Base-by-base conservation (phyloP, 495 filamentous ascomycete species). In the Monascus purpureus region DNA sequence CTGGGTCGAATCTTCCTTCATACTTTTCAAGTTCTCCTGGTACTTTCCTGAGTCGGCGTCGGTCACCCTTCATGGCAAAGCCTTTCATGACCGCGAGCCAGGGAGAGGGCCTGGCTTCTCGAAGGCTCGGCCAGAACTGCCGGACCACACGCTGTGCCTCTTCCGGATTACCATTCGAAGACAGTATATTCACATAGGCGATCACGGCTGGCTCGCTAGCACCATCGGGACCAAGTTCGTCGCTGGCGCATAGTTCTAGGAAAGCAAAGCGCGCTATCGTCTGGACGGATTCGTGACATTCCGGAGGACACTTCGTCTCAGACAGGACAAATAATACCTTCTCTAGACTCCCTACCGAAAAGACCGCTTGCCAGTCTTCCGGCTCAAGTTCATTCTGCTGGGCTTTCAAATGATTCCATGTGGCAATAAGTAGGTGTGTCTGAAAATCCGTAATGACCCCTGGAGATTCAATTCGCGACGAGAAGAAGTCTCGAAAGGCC, bases 401-500 rank as follows among this genome's bases (percentile, higher is more conserved):
- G 20, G 41, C 39, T 32, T 46, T 52, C 15, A 92, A 53, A 49
- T 83, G 62, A 17, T 61, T 54, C 36, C 82, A 70, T 12, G 81
- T 71, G 2, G 53, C 48, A 11, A 65, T 39, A 22, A 72, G 60
- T 32, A 75, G 55, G 12, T 57, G 47, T 7, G 75, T 79, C 46
- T 93, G 77, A 18, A 73, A 72, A 13, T 70, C 64, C 36, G 75
- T 81, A 15, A 88, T 50, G 1, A 65, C 39, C 13, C 62, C 57
- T 1, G 57, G 45, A 12, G 50, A 46, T 28, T 54, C 49, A 9
- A 57, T 44, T 39, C 78, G 75, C 28, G 61, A 55, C 5, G 55
- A 52, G 31, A 90, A 70, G 38, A 92, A 82, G 4, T 62, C 55
- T 31, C 54, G 60, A 41, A 80, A 80, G 14, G 79, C 82, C 14